A percentile compares a stretch with the other conserved stretches of the same genome.
These are phyloP conservation scores for Saccharomyces mikatae DNA, from an alignment of 805 yeast genomes.

Conservation along the genomic window DNA sequence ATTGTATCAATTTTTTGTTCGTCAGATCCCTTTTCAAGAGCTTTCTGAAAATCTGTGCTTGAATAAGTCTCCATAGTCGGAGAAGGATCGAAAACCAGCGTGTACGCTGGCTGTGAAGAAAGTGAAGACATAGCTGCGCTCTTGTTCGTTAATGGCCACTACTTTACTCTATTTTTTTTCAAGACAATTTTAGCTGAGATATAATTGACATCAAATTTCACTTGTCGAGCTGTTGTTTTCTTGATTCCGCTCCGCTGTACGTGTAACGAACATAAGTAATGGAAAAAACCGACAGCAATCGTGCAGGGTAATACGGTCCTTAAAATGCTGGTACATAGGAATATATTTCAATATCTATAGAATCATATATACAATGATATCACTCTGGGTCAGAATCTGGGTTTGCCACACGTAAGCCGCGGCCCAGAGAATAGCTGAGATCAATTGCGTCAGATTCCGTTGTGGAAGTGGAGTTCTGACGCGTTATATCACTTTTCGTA, in stretches of 20 bases:
- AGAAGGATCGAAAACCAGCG: conserved; percentile 71
- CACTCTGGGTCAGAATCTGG: conserved; percentile 26
- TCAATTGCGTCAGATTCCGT: conserved; percentile 3
- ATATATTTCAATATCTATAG: not conserved
- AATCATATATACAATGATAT: not conserved
- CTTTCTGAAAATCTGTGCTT: conserved; percentile 62
- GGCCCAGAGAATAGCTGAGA: conserved; percentile 9
- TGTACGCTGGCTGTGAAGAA: conserved; percentile 46
- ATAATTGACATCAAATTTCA: not conserved
- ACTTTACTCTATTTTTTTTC: not conserved
- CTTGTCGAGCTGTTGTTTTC: not conserved
- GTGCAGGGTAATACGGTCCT: not conserved
- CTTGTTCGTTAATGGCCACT: not conserved
- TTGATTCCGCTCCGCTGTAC: not conserved
- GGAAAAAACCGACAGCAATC: not conserved
- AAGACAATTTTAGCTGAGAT: not conserved
- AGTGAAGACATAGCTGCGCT: conserved; percentile 13
- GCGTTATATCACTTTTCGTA: not conserved
- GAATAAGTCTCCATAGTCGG: conserved; percentile 52
- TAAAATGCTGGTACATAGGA: not conserved
- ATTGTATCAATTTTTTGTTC: conserved; percentile 81
- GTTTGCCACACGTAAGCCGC: conserved; percentile 24
- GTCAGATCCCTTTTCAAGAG: conserved; percentile 84
- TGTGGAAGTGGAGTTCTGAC: conserved; percentile 1
- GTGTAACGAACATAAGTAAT: not conserved